A percentile compares a stretch with the other conserved stretches of the same genome.
These are phyloP conservation scores for Talaromyces ruber DNA, from an alignment of 495 filamentous ascomycete species.

Conservation along the genomic window DNA sequence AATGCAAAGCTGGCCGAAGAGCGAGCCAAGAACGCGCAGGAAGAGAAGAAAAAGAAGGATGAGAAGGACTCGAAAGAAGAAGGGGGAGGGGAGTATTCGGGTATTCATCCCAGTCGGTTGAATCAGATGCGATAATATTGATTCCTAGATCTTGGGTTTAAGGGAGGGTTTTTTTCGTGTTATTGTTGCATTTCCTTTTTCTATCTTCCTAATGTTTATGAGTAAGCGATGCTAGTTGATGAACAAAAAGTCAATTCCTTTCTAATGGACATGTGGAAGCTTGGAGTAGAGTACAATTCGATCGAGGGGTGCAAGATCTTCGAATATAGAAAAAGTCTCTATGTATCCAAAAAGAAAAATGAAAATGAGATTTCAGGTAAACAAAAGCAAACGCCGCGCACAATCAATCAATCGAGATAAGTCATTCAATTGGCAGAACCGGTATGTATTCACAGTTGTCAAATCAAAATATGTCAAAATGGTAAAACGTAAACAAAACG, in stretches of 20 bases:
- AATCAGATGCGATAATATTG: slow-evolving; percentile 27
- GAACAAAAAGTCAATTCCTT: neutral
- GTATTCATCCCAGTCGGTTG: slow-evolving; percentile 53
- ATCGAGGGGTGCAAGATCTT: neutral
- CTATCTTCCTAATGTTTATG: neutral
- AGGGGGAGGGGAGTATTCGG: slow-evolving; percentile 26
- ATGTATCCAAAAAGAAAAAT: neutral
- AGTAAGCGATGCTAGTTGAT: neutral
- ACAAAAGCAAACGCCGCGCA: neutral
- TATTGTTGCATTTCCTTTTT: neutral
- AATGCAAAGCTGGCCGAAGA: slow-evolving; percentile 84
- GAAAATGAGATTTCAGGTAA: neutral
- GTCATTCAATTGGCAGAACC: neutral
- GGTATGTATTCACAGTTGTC: slow-evolving; percentile 1
- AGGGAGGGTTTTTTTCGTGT: neutral
- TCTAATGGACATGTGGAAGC: neutral
- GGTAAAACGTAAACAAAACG: neutral
- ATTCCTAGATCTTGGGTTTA: neutral
- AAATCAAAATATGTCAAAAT: neutral
- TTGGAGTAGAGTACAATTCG: neutral
- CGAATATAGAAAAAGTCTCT: neutral
- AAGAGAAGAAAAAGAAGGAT: slow-evolving; percentile 30
- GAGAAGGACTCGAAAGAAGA: slow-evolving; percentile 14
- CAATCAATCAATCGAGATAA: neutral
- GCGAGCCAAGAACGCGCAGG: slow-evolving; percentile 49